These are phyloP conservation scores for Balansia obtecta DNA, from an alignment of 2,329 filamentous ascomycete species.

Conservation along the genomic window DNA sequence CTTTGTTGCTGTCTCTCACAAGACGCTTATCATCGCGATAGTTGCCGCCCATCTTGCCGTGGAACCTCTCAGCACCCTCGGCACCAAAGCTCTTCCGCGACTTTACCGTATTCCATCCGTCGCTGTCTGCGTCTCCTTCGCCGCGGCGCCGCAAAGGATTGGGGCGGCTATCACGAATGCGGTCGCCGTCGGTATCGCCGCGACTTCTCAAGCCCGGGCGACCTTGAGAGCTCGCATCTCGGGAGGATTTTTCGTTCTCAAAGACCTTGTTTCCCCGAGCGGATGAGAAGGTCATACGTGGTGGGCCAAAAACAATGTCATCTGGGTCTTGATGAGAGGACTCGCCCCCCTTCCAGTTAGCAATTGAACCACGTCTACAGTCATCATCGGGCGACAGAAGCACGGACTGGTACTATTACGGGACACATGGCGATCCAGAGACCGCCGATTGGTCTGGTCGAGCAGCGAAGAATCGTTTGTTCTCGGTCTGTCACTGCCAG, in stretches of 20 bases:
- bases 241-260: constrained; percentile 40
- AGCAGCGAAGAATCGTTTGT: constrained; percentile 31
- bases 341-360: not conserved
- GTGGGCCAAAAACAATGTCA: constrained; percentile 76
- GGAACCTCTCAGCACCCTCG: constrained; percentile 60
- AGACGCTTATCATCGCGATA: constrained; percentile 30
- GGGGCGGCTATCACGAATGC: constrained; percentile 34
- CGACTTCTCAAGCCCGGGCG: constrained; percentile 46
- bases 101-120: constrained; percentile 65
- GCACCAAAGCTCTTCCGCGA: constrained; percentile 62
- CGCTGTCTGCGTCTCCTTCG: constrained; percentile 45
- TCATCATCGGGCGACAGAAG: not conserved
- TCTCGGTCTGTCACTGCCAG: constrained; percentile 30
- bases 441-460: constrained; percentile 39
- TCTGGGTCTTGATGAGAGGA: constrained; percentile 43
- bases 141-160: constrained; percentile 41
- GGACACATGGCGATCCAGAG: constrained; percentile 40
- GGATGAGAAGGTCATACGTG: constrained; percentile 72
- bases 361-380: not conserved
- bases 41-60: constrained; percentile 48
- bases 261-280: constrained; percentile 44
- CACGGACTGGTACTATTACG: constrained; percentile 45
- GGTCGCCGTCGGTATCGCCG: constrained; percentile 38
- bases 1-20: constrained; percentile 33
- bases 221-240: constrained; percentile 40